Percentiles rank a stretch among this genome's conserved stretches.
Conservation (phyloP, 1,284 basidiomycete genomes). For the Tranzscheliella williamsii region DNA sequence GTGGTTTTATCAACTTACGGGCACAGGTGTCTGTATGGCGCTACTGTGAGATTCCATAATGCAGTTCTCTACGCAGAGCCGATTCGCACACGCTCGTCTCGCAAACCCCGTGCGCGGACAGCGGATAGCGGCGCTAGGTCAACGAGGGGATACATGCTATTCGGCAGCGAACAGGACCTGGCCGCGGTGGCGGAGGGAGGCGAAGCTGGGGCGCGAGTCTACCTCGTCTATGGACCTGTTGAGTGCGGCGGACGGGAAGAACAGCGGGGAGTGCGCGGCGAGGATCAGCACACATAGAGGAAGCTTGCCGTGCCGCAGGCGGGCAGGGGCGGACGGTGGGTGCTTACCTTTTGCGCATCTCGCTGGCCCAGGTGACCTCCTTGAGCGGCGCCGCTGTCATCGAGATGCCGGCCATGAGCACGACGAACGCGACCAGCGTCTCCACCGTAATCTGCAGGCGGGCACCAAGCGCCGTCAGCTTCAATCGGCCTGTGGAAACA, state of each 20-base stretch:
- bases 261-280: background rate
- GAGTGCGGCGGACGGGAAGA: background rate
- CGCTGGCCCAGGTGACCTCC: constrained; percentile 84
- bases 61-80: too few species aligned
- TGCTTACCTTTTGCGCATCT: constrained; percentile 76
- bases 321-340: background rate
- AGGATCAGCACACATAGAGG: background rate
- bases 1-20: too few species aligned
- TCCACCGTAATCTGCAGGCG: constrained; percentile 71
- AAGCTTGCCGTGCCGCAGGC: too few species aligned
- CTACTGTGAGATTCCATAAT: too few species aligned
- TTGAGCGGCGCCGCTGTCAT: constrained; percentile 72
- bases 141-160: constrained; percentile 1
- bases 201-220: constrained; percentile 74
- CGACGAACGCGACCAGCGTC: constrained; percentile 68
- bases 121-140: too few species aligned
- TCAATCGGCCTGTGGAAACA: background rate
- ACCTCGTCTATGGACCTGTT: constrained; percentile 75
- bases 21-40: too few species aligned
- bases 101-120: too few species aligned
- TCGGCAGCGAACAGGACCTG: constrained; percentile 45
- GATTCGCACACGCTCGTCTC: too few species aligned
- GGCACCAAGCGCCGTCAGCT: background rate
- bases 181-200: constrained; percentile 72
- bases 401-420: constrained; percentile 74